A percentile compares a stretch with the other conserved stretches of the same genome.
Conservation (phyloP, 495 filamentous ascomycete genomes). For the Aspergillus haitiensis region DNA sequence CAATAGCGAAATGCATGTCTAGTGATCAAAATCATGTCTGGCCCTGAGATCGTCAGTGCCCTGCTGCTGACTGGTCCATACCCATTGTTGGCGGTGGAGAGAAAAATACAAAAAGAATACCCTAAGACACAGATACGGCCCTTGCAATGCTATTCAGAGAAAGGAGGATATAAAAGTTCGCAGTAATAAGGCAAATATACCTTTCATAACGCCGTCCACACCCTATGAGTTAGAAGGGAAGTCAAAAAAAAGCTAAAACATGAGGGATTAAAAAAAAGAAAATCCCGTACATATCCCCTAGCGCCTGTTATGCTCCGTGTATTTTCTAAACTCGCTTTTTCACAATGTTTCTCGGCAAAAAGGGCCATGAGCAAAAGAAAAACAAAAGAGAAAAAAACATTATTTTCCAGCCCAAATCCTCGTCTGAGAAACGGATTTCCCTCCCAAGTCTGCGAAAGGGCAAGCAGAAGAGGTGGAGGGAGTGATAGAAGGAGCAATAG, state of each 20-base stretch:
- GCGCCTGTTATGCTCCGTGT: slow-evolving; percentile 10
- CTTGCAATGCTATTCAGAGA: not conserved
- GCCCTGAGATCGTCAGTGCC: not conserved
- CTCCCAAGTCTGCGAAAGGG: slow-evolving; percentile 38
- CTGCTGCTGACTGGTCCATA: not conserved
- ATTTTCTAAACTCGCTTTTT: slow-evolving; percentile 1
- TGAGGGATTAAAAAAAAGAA: not conserved
- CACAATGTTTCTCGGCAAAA: not conserved
- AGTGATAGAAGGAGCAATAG: slow-evolving; percentile 11
- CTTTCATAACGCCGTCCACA: too few relatives aligned
- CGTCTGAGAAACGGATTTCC: slow-evolving; percentile 29
- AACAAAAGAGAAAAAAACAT: not conserved
- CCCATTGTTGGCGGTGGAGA: too few relatives aligned
- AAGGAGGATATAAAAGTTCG: too few relatives aligned
- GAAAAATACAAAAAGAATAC: too few relatives aligned
- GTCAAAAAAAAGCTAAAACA: too few relatives aligned
- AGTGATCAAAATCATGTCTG: not conserved
- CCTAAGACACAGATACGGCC: not conserved
- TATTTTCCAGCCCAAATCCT: slow-evolving; percentile 43
- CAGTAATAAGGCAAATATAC: too few relatives aligned
- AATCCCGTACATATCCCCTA: not conserved
- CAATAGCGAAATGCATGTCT: not conserved
- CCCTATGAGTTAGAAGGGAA: too few relatives aligned
- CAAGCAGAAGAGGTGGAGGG: slow-evolving; percentile 32
- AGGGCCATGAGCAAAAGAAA: too few relatives aligned